These are phyloP conservation scores for Serpula lacrymans DNA, from an alignment of 768 basidiomycete species.

Conservation along the genomic window DNA sequence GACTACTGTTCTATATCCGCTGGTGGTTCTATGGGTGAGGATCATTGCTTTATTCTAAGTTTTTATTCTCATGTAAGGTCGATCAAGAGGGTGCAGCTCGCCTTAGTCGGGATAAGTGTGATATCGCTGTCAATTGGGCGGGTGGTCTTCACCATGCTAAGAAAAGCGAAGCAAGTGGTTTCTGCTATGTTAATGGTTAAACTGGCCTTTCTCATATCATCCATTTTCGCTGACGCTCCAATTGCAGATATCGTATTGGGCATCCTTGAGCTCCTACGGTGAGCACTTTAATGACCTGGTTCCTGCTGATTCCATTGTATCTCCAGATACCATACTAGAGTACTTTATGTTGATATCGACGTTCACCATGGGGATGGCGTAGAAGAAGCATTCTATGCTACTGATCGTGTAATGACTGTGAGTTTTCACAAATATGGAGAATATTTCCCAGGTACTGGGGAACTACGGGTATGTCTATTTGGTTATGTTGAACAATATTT, in stretches of 20 bases:
- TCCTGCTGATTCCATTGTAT: neutral
- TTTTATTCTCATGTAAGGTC: slow-evolving; percentile 6
- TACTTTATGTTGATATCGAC: slow-evolving; percentile 98
- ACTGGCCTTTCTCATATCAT: slow-evolving; percentile 4
- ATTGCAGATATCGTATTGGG: slow-evolving; percentile 92
- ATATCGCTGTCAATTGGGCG: slow-evolving; percentile 99
- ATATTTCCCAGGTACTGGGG: slow-evolving; percentile 99
- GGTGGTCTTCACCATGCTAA: slow-evolving; percentile 98
- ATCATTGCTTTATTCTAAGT: neutral
- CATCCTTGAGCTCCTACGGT: slow-evolving; percentile 91
- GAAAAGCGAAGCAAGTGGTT: slow-evolving; percentile 98
- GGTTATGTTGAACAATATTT: slow-evolving; percentile 9
- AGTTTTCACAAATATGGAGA: slow-evolving; percentile 99
- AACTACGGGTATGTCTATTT: slow-evolving; percentile 64
- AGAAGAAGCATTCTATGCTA: slow-evolving; percentile 98
- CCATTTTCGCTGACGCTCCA: neutral
- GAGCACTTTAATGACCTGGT: slow-evolving; percentile 12
- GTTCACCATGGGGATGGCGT: slow-evolving; percentile 99
- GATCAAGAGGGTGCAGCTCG: slow-evolving; percentile 93
- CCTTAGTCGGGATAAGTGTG: slow-evolving; percentile 93
- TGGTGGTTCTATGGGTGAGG: slow-evolving; percentile 97
- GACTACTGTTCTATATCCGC: slow-evolving; percentile 99
- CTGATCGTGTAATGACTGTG: slow-evolving; percentile 97
- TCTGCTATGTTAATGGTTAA: slow-evolving; percentile 97
- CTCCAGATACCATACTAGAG: slow-evolving; percentile 85